Evolutionary conservation across 257 asterid genomes (phyloP), one percentile per base, ranked within the genome.

Genomic region (Nicotiana benthamiana): DNA sequence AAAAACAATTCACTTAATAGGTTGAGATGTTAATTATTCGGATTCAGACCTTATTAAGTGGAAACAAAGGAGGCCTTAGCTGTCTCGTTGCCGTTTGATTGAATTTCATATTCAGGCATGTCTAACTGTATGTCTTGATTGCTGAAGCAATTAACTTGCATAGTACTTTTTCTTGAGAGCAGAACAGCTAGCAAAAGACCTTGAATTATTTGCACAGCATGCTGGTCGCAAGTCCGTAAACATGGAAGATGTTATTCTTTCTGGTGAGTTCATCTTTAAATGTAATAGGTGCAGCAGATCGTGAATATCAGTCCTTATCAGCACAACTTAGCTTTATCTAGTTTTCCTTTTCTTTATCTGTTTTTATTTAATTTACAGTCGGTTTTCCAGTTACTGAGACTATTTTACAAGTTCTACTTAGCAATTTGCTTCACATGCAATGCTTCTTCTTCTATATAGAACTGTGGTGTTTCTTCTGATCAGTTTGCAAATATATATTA

Each of bases 201-300:
- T 95, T 57, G 99, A 91, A 78, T 83, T 95, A 88, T 95, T 94
- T 83, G 88, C 98, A 5, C 94, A 89, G 84, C 98, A 93, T 84
- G 97, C 86, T 16, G 90, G 95, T 72, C 97, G 97, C 65, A 96
- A 96, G 93, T 89, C 89, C n/a, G 97, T 90, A 75, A 96, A 90
- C 88, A 94, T 91, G 97, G 98, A 96, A 79, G 99, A 96, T 81
- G 98, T 96, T 87, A 90, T 96, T 60, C 97, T 94, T 82, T 86
- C 93, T 53, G 91, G 97, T 93, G 83, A 92, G 90, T 81, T 53
- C 48, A 64, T 70, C 13, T 43, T 7, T 40, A 68, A 20, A 20
- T 59, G 26, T 10, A 36, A 11, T 67, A 67, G 30, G 54, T n/a
- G 36, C 18, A 67, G 51, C 20, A 68, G 6, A 40, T 40, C 6